Evolutionary conservation across 2,329 filamentous ascomycete species (phyloP).

Genomic region (Aureobasidium subglaciale): DNA sequence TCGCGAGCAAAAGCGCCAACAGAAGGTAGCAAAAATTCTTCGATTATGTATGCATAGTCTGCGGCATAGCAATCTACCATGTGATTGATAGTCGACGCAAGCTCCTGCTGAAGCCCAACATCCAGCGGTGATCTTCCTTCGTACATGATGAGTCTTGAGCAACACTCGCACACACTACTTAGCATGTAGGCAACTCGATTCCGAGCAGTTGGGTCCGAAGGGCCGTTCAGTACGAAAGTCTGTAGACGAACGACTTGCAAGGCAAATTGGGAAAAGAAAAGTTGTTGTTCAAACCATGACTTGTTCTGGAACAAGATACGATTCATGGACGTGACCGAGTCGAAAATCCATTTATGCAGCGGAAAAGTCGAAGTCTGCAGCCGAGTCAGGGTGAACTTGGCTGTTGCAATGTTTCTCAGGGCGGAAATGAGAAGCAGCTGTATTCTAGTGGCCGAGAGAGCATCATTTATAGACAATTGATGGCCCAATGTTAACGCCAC

Average conservation of each 20-base stretch:
- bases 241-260: slow-evolving; percentile 7
- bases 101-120: not conserved
- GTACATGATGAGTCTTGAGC: not conserved
- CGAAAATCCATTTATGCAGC: not conserved
- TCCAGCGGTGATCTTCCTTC: not conserved
- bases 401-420: not conserved
- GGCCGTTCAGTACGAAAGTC: not conserved
- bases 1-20: not conserved
- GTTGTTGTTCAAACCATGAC: slow-evolving; percentile 1
- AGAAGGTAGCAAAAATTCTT: slow-evolving; percentile 9
- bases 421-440: slow-evolving; percentile 1
- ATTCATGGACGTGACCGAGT: not conserved
- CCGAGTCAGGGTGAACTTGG: not conserved
- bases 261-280: not conserved
- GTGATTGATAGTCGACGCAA: not conserved
- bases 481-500: slow-evolving; percentile 36
- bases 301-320: slow-evolving; percentile 1
- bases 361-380: not conserved
- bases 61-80: not conserved
- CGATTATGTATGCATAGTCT: slow-evolving; percentile 2
- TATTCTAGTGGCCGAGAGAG: not conserved
- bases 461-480: slow-evolving; percentile 23
- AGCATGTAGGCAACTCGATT: not conserved
- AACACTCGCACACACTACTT: not conserved
- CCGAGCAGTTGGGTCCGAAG: not conserved